A percentile compares a stretch with the other conserved stretches of the same genome.
Evolutionary conservation across 2,329 filamentous ascomycete genomes (phyloP).

Genomic region (Ploettnerulaceae sp.): DNA sequence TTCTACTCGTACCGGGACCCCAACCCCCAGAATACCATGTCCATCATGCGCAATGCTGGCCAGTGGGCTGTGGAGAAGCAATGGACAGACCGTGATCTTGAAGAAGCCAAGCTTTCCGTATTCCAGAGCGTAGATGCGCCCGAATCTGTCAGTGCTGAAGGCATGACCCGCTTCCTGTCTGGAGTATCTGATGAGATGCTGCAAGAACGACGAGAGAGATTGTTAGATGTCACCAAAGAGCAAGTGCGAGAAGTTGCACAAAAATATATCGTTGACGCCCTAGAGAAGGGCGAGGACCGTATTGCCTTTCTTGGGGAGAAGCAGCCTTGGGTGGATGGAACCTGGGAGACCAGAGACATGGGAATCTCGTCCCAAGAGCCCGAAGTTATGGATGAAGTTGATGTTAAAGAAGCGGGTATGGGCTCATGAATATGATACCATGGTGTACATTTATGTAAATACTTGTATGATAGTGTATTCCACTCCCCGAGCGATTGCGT

Average conservation of each 20-base stretch:
- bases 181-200: constrained; percentile 87
- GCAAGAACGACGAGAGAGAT: constrained; percentile 73
- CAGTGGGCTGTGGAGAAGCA: constrained; percentile 74
- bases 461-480: constrained; percentile 29
- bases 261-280: constrained; percentile 67
- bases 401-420: constrained; percentile 26
- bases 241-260: constrained; percentile 80
- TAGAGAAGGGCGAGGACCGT: constrained; percentile 55
- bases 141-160: constrained; percentile 79
- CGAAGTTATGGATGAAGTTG: constrained; percentile 30
- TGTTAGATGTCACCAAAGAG: constrained; percentile 78
- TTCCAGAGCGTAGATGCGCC: constrained; percentile 93
- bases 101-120: constrained; percentile 92
- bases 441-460: constrained; percentile 16
- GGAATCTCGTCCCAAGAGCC: constrained; percentile 50
- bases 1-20: constrained; percentile 98
- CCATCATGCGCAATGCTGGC: constrained; percentile 78
- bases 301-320: constrained; percentile 77
- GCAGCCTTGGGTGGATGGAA: constrained; percentile 68
- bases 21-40: constrained; percentile 83
- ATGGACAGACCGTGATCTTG: constrained; percentile 81
- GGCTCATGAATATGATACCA: constrained; percentile 22
- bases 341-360: constrained; percentile 74
- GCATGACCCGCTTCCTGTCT: constrained; percentile 78
- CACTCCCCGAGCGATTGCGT: constrained; percentile 22